Percentiles rank a stretch among this genome's conserved stretches.
Conservation (phyloP, 805 yeast genomes). For the Candida endomychidarum region DNA sequence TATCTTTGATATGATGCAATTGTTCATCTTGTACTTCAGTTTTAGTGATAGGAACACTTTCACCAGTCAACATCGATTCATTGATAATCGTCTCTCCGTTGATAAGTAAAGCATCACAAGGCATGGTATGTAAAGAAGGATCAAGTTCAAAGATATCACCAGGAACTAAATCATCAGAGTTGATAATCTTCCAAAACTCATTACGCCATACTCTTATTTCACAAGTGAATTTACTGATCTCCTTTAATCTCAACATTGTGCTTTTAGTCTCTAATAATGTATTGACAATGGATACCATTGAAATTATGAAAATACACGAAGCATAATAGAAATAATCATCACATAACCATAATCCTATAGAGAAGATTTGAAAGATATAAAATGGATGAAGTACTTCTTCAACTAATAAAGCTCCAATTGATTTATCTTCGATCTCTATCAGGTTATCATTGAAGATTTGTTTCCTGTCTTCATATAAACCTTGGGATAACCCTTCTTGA, state of each 20-base stretch:
- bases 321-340: constrained; percentile 96
- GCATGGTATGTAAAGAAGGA: constrained; percentile 69
- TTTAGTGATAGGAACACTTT: constrained; percentile 94
- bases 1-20: constrained; percentile 56
- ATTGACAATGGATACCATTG: constrained; percentile 74
- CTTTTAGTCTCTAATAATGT: constrained; percentile 83
- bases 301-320: constrained; percentile 82
- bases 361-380: constrained; percentile 90
- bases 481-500: constrained; percentile 70
- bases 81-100: constrained; percentile 96
- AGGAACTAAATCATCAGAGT: constrained; percentile 81
- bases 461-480: constrained; percentile 63
- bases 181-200: constrained; percentile 85
- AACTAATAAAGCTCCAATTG: constrained; percentile 60
- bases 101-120: constrained; percentile 85
- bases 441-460: constrained; percentile 76
- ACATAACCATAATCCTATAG: constrained; percentile 85
- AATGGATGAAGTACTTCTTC: constrained; percentile 96
- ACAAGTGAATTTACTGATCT: constrained; percentile 72
- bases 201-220: constrained; percentile 88
- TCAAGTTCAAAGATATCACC: constrained; percentile 96
- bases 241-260: constrained; percentile 68
- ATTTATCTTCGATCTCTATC: constrained; percentile 73
- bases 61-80: constrained; percentile 98
- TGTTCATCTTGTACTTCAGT: constrained; percentile 62